phyloP scores from a whole-genome alignment of 306 rosid species.

The Morella rubra region DNA sequence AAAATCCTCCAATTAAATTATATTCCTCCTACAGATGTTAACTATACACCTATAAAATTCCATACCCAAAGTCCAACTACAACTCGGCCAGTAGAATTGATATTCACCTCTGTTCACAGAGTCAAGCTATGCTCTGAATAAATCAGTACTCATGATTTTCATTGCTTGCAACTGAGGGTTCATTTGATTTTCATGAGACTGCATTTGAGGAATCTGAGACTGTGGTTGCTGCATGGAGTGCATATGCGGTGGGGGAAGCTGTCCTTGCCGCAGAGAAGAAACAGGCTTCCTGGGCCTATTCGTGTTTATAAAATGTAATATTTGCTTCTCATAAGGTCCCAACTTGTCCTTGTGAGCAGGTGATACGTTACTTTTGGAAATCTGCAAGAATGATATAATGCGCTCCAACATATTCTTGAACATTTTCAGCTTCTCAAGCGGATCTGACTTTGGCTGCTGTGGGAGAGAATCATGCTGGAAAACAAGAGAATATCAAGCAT shows the following conservation, averaged over 20 bases:
- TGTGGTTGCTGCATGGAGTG: slow-evolving; percentile 69
- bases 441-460: slow-evolving; percentile 61
- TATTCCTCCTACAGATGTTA: too few relatives aligned
- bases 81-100: too few relatives aligned
- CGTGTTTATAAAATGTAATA: slow-evolving; percentile 31
- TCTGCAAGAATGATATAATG: slow-evolving; percentile 42
- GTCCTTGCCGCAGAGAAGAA: slow-evolving; percentile 56
- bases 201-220: slow-evolving; percentile 55
- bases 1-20: too few relatives aligned
- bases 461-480: slow-evolving; percentile 60
- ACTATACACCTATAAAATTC: too few relatives aligned
- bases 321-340: slow-evolving; percentile 56
- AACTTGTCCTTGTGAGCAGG: slow-evolving; percentile 50
- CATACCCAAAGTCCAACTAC: too few relatives aligned
- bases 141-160: too few relatives aligned
- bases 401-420: slow-evolving; percentile 60
- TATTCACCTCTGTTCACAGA: too few relatives aligned
- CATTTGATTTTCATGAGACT: slow-evolving; percentile 76
- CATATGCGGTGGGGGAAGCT: slow-evolving; percentile 67
- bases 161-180: slow-evolving; percentile 65
- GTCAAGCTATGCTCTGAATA: too few relatives aligned
- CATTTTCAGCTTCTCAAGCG: slow-evolving; percentile 48
- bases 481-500: slow-evolving; percentile 21
- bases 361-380: slow-evolving; percentile 41
- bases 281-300: slow-evolving; percentile 58